These are phyloP conservation scores for Moringa oleifera DNA, from an alignment of 345 rosid species.

Conservation along the genomic window DNA sequence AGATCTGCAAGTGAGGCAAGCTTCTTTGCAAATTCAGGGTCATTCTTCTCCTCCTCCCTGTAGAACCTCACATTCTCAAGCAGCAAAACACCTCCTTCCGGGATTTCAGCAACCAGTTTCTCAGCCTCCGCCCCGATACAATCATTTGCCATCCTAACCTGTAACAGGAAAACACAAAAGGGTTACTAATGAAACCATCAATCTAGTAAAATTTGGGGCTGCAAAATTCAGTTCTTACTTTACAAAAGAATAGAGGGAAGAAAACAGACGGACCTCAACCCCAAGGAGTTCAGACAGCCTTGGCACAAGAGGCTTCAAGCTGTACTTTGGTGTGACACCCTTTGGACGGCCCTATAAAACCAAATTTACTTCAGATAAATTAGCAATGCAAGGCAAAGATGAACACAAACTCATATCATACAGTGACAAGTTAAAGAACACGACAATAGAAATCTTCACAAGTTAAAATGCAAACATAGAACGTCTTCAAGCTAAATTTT, in stretches of 20 bases:
- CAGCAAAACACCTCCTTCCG: conserved; percentile 73
- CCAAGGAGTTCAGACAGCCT: conserved; percentile 88
- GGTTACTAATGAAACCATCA: background rate
- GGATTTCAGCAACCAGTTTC: conserved; percentile 58
- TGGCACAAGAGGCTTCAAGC: conserved; percentile 91
- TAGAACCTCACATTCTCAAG: conserved; percentile 91
- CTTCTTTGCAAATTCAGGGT: conserved; percentile 90
- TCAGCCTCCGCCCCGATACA: conserved; percentile 79
- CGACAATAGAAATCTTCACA: background rate
- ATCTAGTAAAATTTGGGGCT: too few species aligned
- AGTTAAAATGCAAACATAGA: too few species aligned
- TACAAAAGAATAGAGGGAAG: background rate
- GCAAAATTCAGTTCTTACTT: background rate
- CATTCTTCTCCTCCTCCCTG: conserved; percentile 96
- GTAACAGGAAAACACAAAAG: conserved; percentile 1
- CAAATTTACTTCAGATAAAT: conserved; percentile 4
- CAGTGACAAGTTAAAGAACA: background rate
- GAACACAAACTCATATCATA: background rate
- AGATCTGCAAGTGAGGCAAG: conserved; percentile 84
- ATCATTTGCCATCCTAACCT: conserved; percentile 86
- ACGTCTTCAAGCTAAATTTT: too few species aligned
- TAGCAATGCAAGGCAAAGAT: background rate
- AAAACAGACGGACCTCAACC: conserved; percentile 41
- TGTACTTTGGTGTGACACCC: conserved; percentile 92
- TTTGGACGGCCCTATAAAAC: conserved; percentile 89